Evolutionary conservation across 345 rosid species (phyloP).

Genomic region (Turritis glabra): DNA sequence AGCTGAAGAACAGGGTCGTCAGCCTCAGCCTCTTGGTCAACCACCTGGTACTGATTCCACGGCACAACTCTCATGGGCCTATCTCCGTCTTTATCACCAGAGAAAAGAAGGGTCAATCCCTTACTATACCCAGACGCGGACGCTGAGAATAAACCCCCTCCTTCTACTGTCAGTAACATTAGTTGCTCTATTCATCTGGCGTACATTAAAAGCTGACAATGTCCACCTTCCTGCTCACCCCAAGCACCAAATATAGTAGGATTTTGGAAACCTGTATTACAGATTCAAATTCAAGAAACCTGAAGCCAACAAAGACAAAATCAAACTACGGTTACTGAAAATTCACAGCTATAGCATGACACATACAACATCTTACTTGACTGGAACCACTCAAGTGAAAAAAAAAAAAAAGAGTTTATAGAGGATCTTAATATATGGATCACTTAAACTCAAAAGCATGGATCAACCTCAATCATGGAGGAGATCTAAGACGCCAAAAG

Average conservation of each 20-base stretch:
- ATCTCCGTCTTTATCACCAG: constrained; percentile 79
- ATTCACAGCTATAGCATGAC: constrained; percentile 12
- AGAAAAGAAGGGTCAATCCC: constrained; percentile 83
- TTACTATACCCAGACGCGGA: constrained; percentile 93
- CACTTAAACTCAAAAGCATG: neutral
- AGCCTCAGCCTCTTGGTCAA: constrained; percentile 66
- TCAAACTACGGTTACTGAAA: neutral
- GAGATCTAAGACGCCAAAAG: constrained; percentile 4
- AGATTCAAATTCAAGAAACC: constrained; percentile 28
- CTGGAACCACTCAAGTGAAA: neutral
- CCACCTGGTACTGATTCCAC: constrained; percentile 96
- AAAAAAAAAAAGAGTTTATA: no score
- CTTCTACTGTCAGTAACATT: constrained; percentile 98
- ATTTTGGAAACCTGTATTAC: constrained; percentile 36
- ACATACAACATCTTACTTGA: neutral
- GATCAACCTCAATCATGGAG: neutral
- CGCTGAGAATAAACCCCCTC: constrained; percentile 98
- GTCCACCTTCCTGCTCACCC: constrained; percentile 24
- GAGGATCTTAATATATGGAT: neutral
- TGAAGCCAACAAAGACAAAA: neutral
- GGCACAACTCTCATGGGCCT: constrained; percentile 95
- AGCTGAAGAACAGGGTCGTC: constrained; percentile 76
- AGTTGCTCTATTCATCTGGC: constrained; percentile 66
- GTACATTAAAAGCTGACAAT: constrained; percentile 40
- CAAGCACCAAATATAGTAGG: constrained; percentile 16